Evolutionary conservation across 306 rosid genomes (phyloP), one percentile per base, ranked within the genome.

Genomic region (Quillaja saponaria): DNA sequence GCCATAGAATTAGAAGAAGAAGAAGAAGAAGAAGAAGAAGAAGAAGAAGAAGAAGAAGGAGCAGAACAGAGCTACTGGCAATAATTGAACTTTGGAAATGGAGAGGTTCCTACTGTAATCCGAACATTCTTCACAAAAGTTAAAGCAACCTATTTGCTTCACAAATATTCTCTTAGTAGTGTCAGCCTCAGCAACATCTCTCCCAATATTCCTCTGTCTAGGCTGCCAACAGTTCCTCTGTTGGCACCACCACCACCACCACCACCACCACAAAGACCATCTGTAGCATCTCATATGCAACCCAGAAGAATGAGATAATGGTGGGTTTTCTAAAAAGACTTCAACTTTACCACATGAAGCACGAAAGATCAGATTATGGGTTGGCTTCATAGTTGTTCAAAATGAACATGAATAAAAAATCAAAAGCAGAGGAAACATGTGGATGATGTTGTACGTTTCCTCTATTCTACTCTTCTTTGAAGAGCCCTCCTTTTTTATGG

Each of bases 71-170:
- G 52, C 67, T 50, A 59, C 37, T 49, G 31, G 45, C 66, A 58
- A 58, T 33, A 68, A 75, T 60, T 73, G 68, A 52, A 64, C 54
- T 65, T 73, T 59, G 66, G 42, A 68, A 62, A 66, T 42, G 56
- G 14, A n/a, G n/a, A n/a, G 13, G 71, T 62, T 57, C 55, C 67
- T 46, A 41, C 64, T 53, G 59, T 18, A 66, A 56, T 8, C 11
- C 61, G 66, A 35, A 42, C 67, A 60, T 57, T 49, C 62, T 52
- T 53, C 72, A 57, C 63, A 28, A 8, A 72, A 65, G 56, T 71
- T 31, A 55, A 38, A 12, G 12, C 61, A 53, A 66, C 66, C 67
- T 76, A 31, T 63, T 71, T 51, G 38, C 77, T 54, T 61, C 34
- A 53, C 18, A 41, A 34, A 14, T 62, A 69, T 58, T 49, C 34